These are phyloP conservation scores for Tolypocladium guangdongense DNA, from an alignment of 2,329 filamentous ascomycete species.

Conservation along the genomic window DNA sequence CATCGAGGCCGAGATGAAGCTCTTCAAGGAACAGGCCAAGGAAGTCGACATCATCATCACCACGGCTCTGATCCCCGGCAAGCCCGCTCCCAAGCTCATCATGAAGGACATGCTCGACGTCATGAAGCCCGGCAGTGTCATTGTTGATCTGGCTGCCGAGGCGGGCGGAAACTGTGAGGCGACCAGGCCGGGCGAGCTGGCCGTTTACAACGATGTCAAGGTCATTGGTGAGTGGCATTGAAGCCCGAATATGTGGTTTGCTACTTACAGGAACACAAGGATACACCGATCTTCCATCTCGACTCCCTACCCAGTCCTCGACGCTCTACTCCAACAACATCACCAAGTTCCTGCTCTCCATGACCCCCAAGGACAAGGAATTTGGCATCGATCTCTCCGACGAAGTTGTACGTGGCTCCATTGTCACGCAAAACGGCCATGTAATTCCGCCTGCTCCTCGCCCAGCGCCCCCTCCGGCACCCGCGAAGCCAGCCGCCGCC, in stretches of 20 bases:
- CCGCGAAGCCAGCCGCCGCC: constrained; percentile 27
- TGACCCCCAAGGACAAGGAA: constrained; percentile 64
- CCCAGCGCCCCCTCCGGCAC: constrained; percentile 45
- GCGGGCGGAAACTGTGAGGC: constrained; percentile 81
- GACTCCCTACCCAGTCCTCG: constrained; percentile 78
- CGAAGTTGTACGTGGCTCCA: constrained; percentile 76
- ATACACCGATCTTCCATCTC: constrained; percentile 80
- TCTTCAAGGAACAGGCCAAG: constrained; percentile 76
- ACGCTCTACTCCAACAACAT: constrained; percentile 92
- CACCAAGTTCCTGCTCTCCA: constrained; percentile 75
- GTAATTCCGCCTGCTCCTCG: constrained; percentile 67
- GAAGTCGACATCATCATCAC: constrained; percentile 92
- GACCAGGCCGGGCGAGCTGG: constrained; percentile 61
- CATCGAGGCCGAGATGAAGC: constrained; percentile 84
- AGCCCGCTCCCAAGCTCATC: constrained; percentile 72
- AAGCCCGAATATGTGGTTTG: background rate
- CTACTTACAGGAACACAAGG: constrained; percentile 25
- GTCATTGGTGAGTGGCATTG: constrained; percentile 54
- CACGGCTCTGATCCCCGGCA: constrained; percentile 82
- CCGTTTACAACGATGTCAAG: constrained; percentile 66
- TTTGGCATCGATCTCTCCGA: constrained; percentile 74
- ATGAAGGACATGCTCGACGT: constrained; percentile 67
- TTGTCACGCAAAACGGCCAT: constrained; percentile 69
- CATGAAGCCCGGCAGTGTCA: constrained; percentile 83
- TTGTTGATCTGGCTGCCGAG: constrained; percentile 82